Evolutionary conservation across 306 rosid genomes (phyloP), one percentile per base, ranked within the genome.

Genomic region (Medicago ruthenica): DNA sequence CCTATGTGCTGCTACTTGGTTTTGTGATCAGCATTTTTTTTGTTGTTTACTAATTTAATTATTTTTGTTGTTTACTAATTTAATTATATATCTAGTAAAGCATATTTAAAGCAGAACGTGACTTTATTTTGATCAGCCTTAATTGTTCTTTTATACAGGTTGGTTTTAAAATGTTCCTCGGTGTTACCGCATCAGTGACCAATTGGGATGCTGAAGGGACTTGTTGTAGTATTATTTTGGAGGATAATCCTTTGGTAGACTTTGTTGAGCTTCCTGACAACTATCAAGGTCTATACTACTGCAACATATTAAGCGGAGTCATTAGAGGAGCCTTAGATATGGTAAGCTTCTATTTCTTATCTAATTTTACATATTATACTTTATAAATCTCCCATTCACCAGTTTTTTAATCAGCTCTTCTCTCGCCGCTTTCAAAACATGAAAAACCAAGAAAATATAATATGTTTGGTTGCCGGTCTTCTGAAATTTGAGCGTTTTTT

Each of bases 131-230:
- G 11, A 37, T 84, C 31, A 62, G 24, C 53, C 67, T 37, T 63
- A 62, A 48, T 76, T 20, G 18, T 79, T 60, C 58, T 86, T 82
- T 21, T 60, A 21, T 78, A 45, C 90, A 95, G 97, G 88, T 92
- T 65, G 98, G 97, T 70, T 92, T 95, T 67, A 92, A 95, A 82
- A 95, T 95, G 97, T 95, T 92, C 81, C 87, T 95, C 42, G 98
- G 97, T 59, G 97, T 95, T 81, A 86, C 91, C 50, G 98, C 98
- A 78, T 86, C 98, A 17, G 98, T 95, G 80, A 81, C 87, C 73
- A 92, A 89, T 73, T 95, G 97, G 97, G 97, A 95, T 85, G 89
- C 93, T 83, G 98, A 95, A 34, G 97, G 97, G 62, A 90, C 97
- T 60, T 87, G 93, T 78, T 95, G 98, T 81, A 95, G 90, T 67